Conservation (phyloP, 495 filamentous ascomycete genomes). For the Penicillium canescens region DNA sequence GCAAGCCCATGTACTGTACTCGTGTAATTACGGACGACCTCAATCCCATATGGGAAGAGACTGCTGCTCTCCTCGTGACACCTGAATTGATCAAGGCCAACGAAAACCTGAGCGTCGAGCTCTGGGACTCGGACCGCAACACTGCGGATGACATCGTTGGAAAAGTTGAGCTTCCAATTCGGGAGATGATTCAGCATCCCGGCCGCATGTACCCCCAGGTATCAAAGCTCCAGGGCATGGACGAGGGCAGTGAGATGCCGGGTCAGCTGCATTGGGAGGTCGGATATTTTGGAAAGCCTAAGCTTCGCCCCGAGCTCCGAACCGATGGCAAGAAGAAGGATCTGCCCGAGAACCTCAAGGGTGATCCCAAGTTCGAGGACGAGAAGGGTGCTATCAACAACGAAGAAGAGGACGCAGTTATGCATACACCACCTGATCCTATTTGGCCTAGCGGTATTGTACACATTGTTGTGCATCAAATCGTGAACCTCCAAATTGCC, state of each 20-base stretch:
- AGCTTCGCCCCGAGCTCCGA: constrained; percentile 76
- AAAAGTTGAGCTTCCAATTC: constrained; percentile 89
- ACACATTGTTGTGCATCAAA: constrained; percentile 84
- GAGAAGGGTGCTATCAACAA: constrained; percentile 80
- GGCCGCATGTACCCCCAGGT: constrained; percentile 88
- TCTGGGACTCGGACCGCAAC: constrained; percentile 90
- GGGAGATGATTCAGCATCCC: constrained; percentile 91
- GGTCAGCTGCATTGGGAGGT: constrained; percentile 95
- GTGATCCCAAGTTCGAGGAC: constrained; percentile 79
- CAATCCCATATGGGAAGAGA: constrained; percentile 92
- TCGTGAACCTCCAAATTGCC: constrained; percentile 86
- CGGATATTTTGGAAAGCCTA: constrained; percentile 87
- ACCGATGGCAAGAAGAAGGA: constrained; percentile 82
- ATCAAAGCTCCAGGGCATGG: constrained; percentile 78
- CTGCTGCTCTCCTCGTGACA: constrained; percentile 80
- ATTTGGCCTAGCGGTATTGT: constrained; percentile 89
- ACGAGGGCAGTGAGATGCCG: constrained; percentile 84
- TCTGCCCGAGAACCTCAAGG: constrained; percentile 69
- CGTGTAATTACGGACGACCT: constrained; percentile 92
- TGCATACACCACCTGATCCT: constrained; percentile 89
- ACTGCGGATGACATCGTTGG: constrained; percentile 93
- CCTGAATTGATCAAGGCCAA: constrained; percentile 88
- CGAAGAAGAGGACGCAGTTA: constrained; percentile 76
- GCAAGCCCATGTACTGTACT: constrained; percentile 97
- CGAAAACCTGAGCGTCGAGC: constrained; percentile 88